Evolutionary conservation across 2,329 filamentous ascomycete species (phyloP).

Genomic region (Fusarium guadeloupense): DNA sequence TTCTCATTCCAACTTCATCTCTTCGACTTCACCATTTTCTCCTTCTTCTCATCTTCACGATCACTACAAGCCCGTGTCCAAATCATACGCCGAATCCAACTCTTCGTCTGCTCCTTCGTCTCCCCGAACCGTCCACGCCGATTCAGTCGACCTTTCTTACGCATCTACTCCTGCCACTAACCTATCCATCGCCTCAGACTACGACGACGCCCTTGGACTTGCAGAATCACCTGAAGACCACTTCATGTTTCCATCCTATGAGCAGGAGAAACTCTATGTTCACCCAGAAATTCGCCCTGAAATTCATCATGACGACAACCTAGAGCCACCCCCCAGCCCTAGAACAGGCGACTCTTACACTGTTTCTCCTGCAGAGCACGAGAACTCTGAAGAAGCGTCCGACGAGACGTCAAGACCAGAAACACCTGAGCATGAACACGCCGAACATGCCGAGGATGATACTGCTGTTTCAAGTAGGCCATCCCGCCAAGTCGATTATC

Average conservation of each 20-base stretch:
- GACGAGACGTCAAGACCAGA: constrained; percentile 64
- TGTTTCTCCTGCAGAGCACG: constrained; percentile 63
- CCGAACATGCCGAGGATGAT: constrained; percentile 79
- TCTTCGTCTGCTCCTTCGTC: constrained; percentile 66
- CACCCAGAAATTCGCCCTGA: constrained; percentile 40
- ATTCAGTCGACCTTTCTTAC: constrained; percentile 66
- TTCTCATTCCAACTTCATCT: constrained; percentile 66
- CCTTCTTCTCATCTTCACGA: constrained; percentile 60
- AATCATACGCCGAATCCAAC: constrained; percentile 57
- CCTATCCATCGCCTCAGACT: constrained; percentile 68
- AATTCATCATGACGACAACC: constrained; percentile 48
- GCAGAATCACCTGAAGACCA: constrained; percentile 58
- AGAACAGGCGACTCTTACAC: constrained; percentile 60
- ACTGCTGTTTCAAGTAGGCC: constrained; percentile 77
- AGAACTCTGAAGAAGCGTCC: constrained; percentile 53
- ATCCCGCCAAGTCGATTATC: constrained; percentile 91
- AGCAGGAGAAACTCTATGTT: constrained; percentile 57
- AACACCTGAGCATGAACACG: constrained; percentile 58
- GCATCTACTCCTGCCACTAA: constrained; percentile 71
- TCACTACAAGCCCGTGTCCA: constrained; percentile 55
- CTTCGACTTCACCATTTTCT: constrained; percentile 54
- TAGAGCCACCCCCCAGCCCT: constrained; percentile 62
- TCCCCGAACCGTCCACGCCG: constrained; percentile 60
- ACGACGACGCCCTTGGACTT: constrained; percentile 58
- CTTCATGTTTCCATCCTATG: constrained; percentile 57